Conservation (phyloP, 345 rosid species). For the Eucalyptus virginea region DNA sequence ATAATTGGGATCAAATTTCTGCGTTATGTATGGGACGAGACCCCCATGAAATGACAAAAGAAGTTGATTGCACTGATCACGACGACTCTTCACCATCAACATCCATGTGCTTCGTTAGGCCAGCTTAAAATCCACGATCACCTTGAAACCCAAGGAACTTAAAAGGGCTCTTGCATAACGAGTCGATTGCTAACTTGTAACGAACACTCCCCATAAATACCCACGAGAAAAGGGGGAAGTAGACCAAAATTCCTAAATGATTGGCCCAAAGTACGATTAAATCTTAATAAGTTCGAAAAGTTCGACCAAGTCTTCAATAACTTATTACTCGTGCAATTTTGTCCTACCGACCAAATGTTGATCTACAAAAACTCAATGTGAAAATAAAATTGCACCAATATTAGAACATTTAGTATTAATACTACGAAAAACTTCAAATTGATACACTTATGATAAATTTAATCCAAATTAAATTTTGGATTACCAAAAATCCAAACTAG, state of each 20-base stretch:
- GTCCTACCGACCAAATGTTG: too few species aligned
- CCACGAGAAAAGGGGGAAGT: background rate
- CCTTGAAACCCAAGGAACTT: background rate
- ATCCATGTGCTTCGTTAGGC: background rate
- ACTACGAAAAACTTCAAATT: fast-evolving
- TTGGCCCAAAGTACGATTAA: background rate
- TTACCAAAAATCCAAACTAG: too few species aligned
- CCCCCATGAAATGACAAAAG: background rate
- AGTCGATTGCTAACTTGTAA: background rate
- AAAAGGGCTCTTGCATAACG: too few species aligned
- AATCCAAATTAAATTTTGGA: fast-evolving
- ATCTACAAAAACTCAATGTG: background rate
- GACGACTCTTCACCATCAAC: background rate
- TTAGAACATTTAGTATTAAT: background rate
- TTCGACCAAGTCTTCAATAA: background rate
- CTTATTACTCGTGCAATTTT: background rate
- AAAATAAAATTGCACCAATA: background rate
- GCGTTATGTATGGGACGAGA: background rate
- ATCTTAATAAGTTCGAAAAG: background rate
- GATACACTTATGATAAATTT: too few species aligned
- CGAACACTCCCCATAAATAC: background rate
- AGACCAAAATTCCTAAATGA: background rate
- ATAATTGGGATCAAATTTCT: background rate
- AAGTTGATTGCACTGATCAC: background rate
- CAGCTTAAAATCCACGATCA: background rate